Conservation (phyloP, 305 asterid species). For the Rubia balearica region DNA sequence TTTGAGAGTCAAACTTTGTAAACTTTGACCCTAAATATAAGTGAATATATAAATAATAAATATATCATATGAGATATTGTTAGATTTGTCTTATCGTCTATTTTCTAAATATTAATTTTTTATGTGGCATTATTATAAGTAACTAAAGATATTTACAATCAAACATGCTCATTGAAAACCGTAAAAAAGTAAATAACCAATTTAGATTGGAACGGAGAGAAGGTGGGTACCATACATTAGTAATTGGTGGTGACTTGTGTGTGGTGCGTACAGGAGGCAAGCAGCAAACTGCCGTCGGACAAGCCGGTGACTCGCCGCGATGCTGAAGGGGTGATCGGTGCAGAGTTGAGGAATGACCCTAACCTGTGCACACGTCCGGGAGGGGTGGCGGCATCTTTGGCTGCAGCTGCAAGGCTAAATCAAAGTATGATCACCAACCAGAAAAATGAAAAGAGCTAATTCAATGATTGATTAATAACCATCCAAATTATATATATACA, state of each 20-base stretch:
- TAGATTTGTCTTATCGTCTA: too few relatives aligned
- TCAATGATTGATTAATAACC: neutral
- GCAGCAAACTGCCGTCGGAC: slow-evolving; percentile 22
- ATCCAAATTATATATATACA: neutral
- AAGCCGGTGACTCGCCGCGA: slow-evolving; percentile 25
- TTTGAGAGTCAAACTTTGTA: too few relatives aligned
- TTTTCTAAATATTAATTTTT: too few relatives aligned
- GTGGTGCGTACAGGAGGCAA: slow-evolving; percentile 14
- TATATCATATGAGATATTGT: too few relatives aligned
- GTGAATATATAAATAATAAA: too few relatives aligned
- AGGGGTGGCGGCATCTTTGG: slow-evolving; percentile 83
- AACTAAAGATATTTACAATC: too few relatives aligned
- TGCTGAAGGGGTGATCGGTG: slow-evolving; percentile 46
- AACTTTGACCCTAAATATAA: too few relatives aligned
- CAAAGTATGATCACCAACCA: slow-evolving; percentile 30
- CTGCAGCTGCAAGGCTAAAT: slow-evolving; percentile 90
- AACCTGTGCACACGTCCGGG: slow-evolving; percentile 85
- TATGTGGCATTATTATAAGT: too few relatives aligned
- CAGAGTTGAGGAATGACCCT: slow-evolving; percentile 86
- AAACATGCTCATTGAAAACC: too few relatives aligned
- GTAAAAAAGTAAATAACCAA: too few relatives aligned
- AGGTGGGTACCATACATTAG: too few relatives aligned
- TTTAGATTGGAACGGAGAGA: too few relatives aligned
- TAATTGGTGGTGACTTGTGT: neutral
- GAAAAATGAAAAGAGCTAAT: slow-evolving; percentile 12